Percentiles rank a stretch among this genome's conserved stretches.
Evolutionary conservation across 2,329 filamentous ascomycete species (phyloP).

Genomic region (Corynespora cassiicola): DNA sequence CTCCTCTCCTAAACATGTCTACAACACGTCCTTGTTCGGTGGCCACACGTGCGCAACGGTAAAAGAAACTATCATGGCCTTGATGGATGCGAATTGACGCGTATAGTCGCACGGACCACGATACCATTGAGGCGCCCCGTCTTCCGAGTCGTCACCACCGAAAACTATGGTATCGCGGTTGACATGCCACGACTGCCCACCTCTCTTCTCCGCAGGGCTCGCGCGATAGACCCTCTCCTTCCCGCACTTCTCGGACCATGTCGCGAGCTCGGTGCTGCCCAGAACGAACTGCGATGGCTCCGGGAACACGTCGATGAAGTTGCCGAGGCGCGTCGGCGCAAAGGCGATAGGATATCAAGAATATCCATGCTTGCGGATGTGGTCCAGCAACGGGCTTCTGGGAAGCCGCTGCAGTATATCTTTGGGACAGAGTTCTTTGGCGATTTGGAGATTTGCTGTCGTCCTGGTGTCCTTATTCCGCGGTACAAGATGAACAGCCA

Average conservation of each 20-base stretch:
- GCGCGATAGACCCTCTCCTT: slow-evolving; percentile 61
- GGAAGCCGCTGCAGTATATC: slow-evolving; percentile 87
- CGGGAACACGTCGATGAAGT: slow-evolving; percentile 58
- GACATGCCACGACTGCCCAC: slow-evolving; percentile 66
- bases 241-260: slow-evolving; percentile 69
- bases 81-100: no score
- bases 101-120: no score
- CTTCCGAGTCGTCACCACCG: no score
- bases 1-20: no score
- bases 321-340: slow-evolving; percentile 24
- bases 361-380: slow-evolving; percentile 30
- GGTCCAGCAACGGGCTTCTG: slow-evolving; percentile 54
- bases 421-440: slow-evolving; percentile 90
- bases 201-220: slow-evolving; percentile 62
- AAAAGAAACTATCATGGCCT: no score
- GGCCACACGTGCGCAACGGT: no score
- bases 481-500: slow-evolving; percentile 55
- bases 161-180: slow-evolving; percentile 11
- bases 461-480: slow-evolving; percentile 82
- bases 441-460: slow-evolving; percentile 77
- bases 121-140: no score
- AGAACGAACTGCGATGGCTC: slow-evolving; percentile 77
- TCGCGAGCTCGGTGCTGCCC: slow-evolving; percentile 67
- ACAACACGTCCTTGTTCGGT: no score
- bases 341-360: slow-evolving; percentile 23